Base-by-base conservation (phyloP, 768 basidiomycete species). In the Mycena crocata region DNA sequence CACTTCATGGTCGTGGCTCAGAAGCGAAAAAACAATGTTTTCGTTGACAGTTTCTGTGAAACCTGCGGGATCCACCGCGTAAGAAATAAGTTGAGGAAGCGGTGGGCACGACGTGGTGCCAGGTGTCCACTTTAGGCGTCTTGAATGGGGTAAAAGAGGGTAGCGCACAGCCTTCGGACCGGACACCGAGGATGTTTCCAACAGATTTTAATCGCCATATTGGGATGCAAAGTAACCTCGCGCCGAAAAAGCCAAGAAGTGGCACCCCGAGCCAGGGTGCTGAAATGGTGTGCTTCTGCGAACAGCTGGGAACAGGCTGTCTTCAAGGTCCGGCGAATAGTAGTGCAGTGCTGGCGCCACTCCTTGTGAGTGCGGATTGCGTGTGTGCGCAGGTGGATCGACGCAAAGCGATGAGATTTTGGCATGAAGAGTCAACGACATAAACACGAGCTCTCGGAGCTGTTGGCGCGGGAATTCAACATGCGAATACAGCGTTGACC, bases 301-400 rank as follows among this genome's bases (percentile, higher is more conserved):
- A 37, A 48, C 35, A 32, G 31, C n/a, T n/a, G n/a, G n/a, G n/a
- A n/a, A n/a, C n/a, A n/a, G n/a, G n/a, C n/a, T n/a, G 51, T 15
- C 26, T 30, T 12, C 44, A 55, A 65, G 64, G 32, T 60, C 64
- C 64, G 64, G 37, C 49, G 63, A 52, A 64, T 58, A 51, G 63
- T 50, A 46, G 39, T 55, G 50, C 46, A 12, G 23, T 51, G 31
- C 35, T 26, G 4, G 57, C 64, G 57, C 57, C 57, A 52, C 62
- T 39, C 31, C 59, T 50, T 49, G 37, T 52, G 51, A 26, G 42
- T 37, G 44, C 14, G 34, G 24, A 62, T 51, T 54, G 37, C 37
- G 52, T 39, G 52, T 40, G 39, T 26, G 44, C 23, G 21, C 58
- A 48, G 37, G 57, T 34, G 58, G 55, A 44, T 57, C 30, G 30